Evolutionary conservation across 331 rosid genomes (phyloP).

Genomic region (Ulmus americana): DNA sequence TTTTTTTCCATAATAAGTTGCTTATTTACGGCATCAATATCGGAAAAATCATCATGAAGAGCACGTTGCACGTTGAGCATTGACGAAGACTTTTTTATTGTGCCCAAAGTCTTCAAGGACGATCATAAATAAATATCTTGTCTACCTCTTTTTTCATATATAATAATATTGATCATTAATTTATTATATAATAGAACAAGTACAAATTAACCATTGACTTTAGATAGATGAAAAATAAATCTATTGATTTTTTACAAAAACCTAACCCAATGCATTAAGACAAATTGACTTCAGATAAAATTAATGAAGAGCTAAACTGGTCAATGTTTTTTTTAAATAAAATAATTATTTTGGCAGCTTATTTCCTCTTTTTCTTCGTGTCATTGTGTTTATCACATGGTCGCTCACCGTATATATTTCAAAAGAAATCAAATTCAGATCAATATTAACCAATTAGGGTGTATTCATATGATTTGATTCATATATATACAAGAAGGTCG

Average conservation of each 20-base stretch:
- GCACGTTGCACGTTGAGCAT: neutral
- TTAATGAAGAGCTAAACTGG: neutral
- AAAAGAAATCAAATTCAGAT: no score
- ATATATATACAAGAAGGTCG: no score
- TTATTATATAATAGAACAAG: neutral
- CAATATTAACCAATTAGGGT: no score
- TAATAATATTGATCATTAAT: neutral
- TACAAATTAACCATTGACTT: neutral
- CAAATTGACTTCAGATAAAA: neutral
- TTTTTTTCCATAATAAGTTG: neutral
- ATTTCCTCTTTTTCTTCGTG: no score
- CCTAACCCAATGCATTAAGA: neutral
- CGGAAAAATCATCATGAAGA: neutral
- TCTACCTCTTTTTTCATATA: neutral
- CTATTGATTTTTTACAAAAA: neutral
- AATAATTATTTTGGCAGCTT: neutral
- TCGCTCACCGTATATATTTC: no score
- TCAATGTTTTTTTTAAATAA: neutral
- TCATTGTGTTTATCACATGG: no score
- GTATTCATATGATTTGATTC: no score
- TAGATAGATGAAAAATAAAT: neutral
- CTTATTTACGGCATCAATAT: neutral
- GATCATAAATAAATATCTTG: neutral
- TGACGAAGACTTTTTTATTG: neutral
- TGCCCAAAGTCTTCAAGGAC: neutral